Percentiles rank a stretch among this genome's conserved stretches.
Evolutionary conservation across 345 rosid genomes (phyloP).

Genomic region (Acer saccharum): DNA sequence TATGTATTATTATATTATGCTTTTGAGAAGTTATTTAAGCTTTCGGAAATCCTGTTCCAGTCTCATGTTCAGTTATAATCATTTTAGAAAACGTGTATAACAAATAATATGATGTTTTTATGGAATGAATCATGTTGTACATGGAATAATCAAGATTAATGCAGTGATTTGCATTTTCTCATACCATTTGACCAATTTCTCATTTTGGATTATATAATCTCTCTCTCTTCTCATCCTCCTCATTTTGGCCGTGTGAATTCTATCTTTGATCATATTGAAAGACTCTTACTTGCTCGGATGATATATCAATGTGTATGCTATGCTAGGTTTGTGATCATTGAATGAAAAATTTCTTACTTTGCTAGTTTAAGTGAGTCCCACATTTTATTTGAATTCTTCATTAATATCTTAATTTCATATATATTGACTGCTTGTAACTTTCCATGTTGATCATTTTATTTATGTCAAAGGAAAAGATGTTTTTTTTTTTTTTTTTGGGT

Average conservation of each 20-base stretch:
- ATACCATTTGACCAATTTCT: too few species aligned
- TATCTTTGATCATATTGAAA: background rate
- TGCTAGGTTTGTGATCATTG: background rate
- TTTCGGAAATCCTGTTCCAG: background rate
- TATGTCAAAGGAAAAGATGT: background rate
- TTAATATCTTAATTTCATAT: background rate
- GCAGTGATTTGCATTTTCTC: background rate
- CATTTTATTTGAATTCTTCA: background rate
- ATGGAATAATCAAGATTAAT: background rate
- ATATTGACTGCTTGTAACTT: background rate
- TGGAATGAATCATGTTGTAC: background rate
- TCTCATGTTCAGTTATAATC: background rate
- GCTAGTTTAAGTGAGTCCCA: background rate
- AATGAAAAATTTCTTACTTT: background rate
- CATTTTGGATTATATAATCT: background rate
- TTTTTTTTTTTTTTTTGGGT: too few species aligned
- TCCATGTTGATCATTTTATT: background rate
- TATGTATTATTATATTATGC: background rate
- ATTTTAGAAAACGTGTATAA: background rate
- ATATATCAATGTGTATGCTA: background rate
- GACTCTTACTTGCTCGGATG: background rate
- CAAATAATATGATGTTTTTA: background rate
- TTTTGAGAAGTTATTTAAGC: background rate
- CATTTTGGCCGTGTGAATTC: background rate
- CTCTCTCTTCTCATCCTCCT: background rate